These are phyloP conservation scores for Astrocystis sublimbata DNA, from an alignment of 495 filamentous ascomycete genomes.

Conservation along the genomic window DNA sequence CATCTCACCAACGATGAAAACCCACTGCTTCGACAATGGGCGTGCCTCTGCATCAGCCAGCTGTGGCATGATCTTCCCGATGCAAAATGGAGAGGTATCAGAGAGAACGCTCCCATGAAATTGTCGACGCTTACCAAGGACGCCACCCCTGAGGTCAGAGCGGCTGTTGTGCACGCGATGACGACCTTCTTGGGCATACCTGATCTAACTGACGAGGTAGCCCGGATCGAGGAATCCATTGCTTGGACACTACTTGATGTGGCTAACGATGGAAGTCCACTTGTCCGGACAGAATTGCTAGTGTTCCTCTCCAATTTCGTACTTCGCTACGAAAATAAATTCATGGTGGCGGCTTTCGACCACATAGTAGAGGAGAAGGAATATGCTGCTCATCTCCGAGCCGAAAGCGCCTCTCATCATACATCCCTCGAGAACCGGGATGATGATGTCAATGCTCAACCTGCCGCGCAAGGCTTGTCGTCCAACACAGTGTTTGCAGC, in stretches of 20 bases:
- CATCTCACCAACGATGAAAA: constrained; percentile 85
- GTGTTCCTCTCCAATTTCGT: constrained; percentile 94
- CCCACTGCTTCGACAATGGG: constrained; percentile 90
- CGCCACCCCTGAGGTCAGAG: constrained; percentile 88
- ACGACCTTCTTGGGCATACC: constrained; percentile 92
- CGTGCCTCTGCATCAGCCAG: constrained; percentile 92
- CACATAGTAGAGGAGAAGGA: constrained; percentile 84
- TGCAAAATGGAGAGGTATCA: constrained; percentile 91
- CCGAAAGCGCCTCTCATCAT: constrained; percentile 57
- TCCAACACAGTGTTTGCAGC: constrained; percentile 87
- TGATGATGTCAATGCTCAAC: constrained; percentile 50
- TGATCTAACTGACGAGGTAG: constrained; percentile 87
- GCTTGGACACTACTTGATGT: constrained; percentile 83
- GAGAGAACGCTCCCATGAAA: constrained; percentile 73
- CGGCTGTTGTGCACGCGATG: constrained; percentile 89
- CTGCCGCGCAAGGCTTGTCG: constrained; percentile 59
- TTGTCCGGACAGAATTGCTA: constrained; percentile 88
- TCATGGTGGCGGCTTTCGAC: constrained; percentile 88
- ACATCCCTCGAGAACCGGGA: constrained; percentile 50
- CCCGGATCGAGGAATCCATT: constrained; percentile 83
- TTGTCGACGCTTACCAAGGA: constrained; percentile 83
- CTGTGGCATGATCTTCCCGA: constrained; percentile 89
- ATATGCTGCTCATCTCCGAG: constrained; percentile 52
- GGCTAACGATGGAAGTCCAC: constrained; percentile 85
- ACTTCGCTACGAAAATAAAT: constrained; percentile 86